Evolutionary conservation across 2,329 filamentous ascomycete species (phyloP), one percentile per base, ranked within the genome.

Genomic region (Verticillium longisporum): DNA sequence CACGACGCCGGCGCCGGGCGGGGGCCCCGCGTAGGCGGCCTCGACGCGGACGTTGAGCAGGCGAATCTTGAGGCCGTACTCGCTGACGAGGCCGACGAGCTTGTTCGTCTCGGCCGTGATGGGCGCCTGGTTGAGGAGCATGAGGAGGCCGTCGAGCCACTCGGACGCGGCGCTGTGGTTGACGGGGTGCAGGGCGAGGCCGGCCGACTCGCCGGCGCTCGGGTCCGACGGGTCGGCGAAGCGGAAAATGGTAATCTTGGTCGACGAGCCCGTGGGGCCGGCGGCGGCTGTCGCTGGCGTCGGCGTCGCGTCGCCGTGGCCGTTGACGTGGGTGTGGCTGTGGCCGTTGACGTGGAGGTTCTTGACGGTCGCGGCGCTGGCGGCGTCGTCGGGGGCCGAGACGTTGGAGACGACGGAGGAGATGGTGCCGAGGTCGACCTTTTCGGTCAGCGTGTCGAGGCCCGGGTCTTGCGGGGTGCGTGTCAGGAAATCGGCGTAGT

Each of bases 41-140:
- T 98, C 92, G 76, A 93, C 90, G 60, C 92, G 82, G 53, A 99
- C 90, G 74, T 98, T 99, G 68, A 99, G 79, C 71, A 99, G 77
- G 50, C 95, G 82, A 64, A 99, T 96, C 79, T 96, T 96, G 65
- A 98, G 78, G 4, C 95, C 93, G 72, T 97, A 98, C 67, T 96
- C 90, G 70, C 88, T 87, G 62, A 98, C 90, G 68, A 97, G 78
- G 60, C 88, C 87, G 60, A 97, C 88, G 64, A 98, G 78, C 74
- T 95, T 96, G 72, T 89, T 94, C 38, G 95, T 98, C 76, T 98
- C 94, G 2, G 92, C 86, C n/a, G 95, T 99, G 71, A 99, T 97
- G 21, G 95, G 95, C 62, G 93, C 87, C 75, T 99, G 95, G 71
- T 96, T 92, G 31, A 99, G 82, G 60, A 99, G 81, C 92, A 99